Percentiles rank a stretch among this genome's conserved stretches.
These are phyloP conservation scores for Areca catechu DNA, from an alignment of 176 grass and related monocot genomes.

Conservation along the genomic window DNA sequence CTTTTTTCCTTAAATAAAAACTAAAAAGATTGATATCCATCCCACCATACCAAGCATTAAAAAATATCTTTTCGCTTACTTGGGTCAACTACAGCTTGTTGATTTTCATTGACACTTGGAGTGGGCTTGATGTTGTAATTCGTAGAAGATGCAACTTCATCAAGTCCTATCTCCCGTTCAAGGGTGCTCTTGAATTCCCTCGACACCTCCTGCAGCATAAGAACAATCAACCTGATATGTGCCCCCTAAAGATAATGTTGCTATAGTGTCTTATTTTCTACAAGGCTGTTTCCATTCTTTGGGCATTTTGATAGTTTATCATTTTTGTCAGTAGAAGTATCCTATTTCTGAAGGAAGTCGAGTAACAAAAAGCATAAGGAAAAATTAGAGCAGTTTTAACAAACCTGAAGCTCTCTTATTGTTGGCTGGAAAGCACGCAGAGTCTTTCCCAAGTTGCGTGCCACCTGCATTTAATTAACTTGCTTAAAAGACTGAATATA, in stretches of 20 bases:
- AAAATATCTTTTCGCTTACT: constrained; percentile 41
- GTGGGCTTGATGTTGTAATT: constrained; percentile 40
- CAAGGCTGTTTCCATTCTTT: no score
- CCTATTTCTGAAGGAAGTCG: no score
- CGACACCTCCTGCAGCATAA: constrained; percentile 63
- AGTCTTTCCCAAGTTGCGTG: constrained; percentile 86
- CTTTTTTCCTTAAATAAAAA: background rate
- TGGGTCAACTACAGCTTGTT: constrained; percentile 36
- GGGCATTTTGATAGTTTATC: no score
- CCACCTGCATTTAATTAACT: constrained; percentile 43
- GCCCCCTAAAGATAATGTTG: background rate
- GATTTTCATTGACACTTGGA: constrained; percentile 24
- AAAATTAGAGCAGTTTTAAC: background rate
- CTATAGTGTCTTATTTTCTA: no score
- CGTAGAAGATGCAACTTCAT: constrained; percentile 48
- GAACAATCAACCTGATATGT: constrained; percentile 13
- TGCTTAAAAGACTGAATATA: no score
- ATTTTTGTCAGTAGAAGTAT: no score
- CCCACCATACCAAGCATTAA: background rate
- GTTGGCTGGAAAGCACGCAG: constrained; percentile 93
- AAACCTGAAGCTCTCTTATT: constrained; percentile 87
- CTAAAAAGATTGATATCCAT: background rate
- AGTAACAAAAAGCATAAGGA: no score
- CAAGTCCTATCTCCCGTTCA: constrained; percentile 90
- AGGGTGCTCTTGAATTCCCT: constrained; percentile 94